A percentile compares a stretch with the other conserved stretches of the same genome.
These are phyloP conservation scores for Phlebiopsis flavidoalba DNA, from an alignment of 768 basidiomycete species.

Conservation along the genomic window DNA sequence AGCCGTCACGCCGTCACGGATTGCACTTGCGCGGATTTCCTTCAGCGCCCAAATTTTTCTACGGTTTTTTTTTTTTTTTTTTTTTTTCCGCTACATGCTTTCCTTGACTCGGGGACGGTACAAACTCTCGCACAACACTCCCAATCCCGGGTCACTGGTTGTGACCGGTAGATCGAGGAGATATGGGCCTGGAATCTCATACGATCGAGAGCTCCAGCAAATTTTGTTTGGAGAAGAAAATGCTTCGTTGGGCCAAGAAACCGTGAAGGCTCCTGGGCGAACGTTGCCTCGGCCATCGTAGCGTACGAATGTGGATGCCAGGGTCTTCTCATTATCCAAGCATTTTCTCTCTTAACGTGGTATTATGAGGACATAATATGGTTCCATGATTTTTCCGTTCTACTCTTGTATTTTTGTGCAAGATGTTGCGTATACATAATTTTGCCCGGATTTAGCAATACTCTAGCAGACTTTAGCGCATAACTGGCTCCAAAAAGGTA, in stretches of 20 bases:
- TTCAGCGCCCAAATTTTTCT: conserved; percentile 50
- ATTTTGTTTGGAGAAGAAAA: conserved; percentile 36
- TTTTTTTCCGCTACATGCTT: conserved; percentile 56
- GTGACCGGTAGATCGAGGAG: conserved; percentile 71
- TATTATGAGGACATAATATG: no score
- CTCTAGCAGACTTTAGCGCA: neutral
- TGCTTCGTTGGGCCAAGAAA: conserved; percentile 43
- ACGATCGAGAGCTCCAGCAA: conserved; percentile 54
- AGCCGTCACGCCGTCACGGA: conserved; percentile 20
- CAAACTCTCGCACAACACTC: conserved; percentile 23
- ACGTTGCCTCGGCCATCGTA: conserved; percentile 67
- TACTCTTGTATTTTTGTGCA: neutral
- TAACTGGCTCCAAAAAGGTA: neutral
- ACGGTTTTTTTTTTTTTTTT: no score
- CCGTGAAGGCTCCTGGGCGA: conserved; percentile 69
- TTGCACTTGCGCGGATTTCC: conserved; percentile 58
- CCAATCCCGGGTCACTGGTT: conserved; percentile 51
- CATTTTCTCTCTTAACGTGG: conserved; percentile 16
- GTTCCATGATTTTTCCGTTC: neutral
- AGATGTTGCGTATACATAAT: neutral
- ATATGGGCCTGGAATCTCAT: conserved; percentile 57
- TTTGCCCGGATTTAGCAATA: neutral
- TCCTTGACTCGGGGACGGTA: conserved; percentile 40
- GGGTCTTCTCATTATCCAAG: conserved; percentile 56
- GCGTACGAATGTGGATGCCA: conserved; percentile 43